Percentiles rank a stretch among this genome's conserved stretches.
phyloP scores from a whole-genome alignment of 2,329 filamentous ascomycete genomes.

The Penicillium sp. region DNA sequence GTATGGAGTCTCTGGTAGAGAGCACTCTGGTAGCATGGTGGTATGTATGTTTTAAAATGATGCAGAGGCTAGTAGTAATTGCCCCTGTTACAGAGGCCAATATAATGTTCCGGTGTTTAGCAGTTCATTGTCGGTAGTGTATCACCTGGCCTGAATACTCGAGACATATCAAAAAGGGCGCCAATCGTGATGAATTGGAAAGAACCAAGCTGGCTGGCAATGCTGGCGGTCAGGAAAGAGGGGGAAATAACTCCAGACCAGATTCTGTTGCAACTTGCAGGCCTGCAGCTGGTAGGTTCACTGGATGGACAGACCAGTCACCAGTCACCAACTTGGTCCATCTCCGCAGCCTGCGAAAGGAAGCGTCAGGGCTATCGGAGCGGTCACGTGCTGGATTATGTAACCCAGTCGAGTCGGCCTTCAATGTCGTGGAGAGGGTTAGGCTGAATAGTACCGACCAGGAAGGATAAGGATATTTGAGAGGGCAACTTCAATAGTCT shows the following conservation, averaged over 20 bases:
- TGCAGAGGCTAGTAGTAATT: background rate
- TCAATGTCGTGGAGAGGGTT: background rate
- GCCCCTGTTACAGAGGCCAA: background rate
- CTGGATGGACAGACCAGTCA: background rate
- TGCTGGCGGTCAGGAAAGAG: background rate
- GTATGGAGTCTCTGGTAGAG: background rate
- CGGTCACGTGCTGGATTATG: background rate
- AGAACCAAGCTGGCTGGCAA: background rate
- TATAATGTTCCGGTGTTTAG: background rate
- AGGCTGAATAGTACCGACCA: background rate
- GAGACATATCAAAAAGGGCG: background rate
- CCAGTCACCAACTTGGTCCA: background rate
- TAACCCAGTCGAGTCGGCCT: background rate
- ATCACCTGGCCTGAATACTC: background rate
- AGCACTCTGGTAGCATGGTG: too few species aligned
- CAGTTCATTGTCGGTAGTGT: background rate
- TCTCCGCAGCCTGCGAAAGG: background rate
- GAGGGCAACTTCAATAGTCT: background rate
- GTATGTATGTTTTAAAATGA: background rate
- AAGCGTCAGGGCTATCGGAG: conserved; percentile 6
- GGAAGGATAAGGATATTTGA: background rate
- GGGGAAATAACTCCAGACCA: background rate
- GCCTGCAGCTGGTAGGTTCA: background rate
- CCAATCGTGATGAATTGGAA: background rate
- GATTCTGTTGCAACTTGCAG: background rate